A percentile compares a stretch with the other conserved stretches of the same genome.
Conservation (phyloP, 2,329 filamentous ascomycete genomes). For the Hypoxylon sp. region DNA sequence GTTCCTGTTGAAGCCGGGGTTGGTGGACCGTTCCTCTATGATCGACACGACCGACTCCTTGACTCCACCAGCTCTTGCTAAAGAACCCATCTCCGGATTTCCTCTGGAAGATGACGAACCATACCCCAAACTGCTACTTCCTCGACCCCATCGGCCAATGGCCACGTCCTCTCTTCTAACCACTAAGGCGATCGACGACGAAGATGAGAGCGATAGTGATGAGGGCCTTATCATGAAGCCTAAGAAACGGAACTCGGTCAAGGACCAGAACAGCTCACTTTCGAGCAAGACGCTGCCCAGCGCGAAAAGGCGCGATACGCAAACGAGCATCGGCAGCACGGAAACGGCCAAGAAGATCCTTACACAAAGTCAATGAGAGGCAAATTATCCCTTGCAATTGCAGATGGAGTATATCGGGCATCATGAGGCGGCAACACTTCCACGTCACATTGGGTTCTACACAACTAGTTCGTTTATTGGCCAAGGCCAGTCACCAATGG, state of each 20-base stretch:
- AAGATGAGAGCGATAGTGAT: slow-evolving; percentile 63
- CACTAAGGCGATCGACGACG: slow-evolving; percentile 47
- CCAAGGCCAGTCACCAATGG: not conserved
- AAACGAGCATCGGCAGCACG: slow-evolving; percentile 67
- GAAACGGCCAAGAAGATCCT: slow-evolving; percentile 69
- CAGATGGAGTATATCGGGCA: not conserved
- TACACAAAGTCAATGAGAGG: slow-evolving; percentile 46
- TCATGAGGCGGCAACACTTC: not conserved
- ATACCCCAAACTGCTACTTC: slow-evolving; percentile 39
- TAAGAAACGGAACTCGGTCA: slow-evolving; percentile 53
- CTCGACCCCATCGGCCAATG: slow-evolving; percentile 31
- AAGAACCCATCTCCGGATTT: slow-evolving; percentile 57
- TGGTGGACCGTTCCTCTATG: slow-evolving; percentile 54
- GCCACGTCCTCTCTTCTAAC: slow-evolving; percentile 34
- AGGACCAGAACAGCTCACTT: slow-evolving; percentile 42
- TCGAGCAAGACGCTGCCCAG: slow-evolving; percentile 46
- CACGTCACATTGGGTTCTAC: not conserved
- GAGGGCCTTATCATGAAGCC: slow-evolving; percentile 62
- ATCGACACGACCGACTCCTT: slow-evolving; percentile 63
- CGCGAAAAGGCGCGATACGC: slow-evolving; percentile 63
- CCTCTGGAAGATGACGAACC: slow-evolving; percentile 51
- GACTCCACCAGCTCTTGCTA: slow-evolving; percentile 60
- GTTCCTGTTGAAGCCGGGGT: slow-evolving; percentile 60
- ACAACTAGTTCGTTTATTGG: not conserved
- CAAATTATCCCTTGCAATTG: not conserved